Conservation (phyloP, 2,329 filamentous ascomycete species). For the Aspergillus terreus region DNA sequence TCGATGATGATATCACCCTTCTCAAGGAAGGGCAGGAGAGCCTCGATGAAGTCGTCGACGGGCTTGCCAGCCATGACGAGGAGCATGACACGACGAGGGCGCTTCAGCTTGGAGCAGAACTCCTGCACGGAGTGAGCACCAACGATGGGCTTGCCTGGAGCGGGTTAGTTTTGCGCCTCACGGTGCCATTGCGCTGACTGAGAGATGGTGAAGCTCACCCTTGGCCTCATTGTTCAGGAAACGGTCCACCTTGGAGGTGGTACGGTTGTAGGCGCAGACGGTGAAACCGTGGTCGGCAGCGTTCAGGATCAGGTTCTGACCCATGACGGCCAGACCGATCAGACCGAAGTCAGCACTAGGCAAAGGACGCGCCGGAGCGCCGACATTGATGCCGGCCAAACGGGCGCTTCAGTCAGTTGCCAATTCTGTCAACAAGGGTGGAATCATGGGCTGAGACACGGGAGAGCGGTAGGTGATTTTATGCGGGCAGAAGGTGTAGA, state of each 20-base stretch:
- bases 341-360: conserved; percentile 82
- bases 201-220: conserved; percentile 46
- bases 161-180: background rate
- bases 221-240: conserved; percentile 90
- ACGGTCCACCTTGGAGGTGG: conserved; percentile 93
- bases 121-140: conserved; percentile 92
- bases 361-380: conserved; percentile 54
- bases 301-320: conserved; percentile 85
- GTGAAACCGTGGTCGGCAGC: conserved; percentile 91
- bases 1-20: conserved; percentile 98
- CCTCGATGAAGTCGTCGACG: conserved; percentile 98
- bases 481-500: background rate
- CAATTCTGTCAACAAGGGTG: conserved; percentile 32
- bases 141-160: conserved; percentile 78
- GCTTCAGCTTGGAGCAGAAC: conserved; percentile 96
- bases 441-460: background rate
- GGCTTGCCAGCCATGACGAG: conserved; percentile 98
- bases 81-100: conserved; percentile 93
- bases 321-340: conserved; percentile 89
- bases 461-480: background rate
- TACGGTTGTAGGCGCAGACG: conserved; percentile 97
- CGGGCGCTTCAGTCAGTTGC: conserved; percentile 61
- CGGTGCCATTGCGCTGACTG: background rate
- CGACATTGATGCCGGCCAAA: conserved; percentile 69
- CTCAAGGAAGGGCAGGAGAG: conserved; percentile 77